Percentiles rank a stretch among this genome's conserved stretches.
These are phyloP conservation scores for Metroxylon sagu DNA, from an alignment of 176 grass and related monocot genomes.

Conservation along the genomic window DNA sequence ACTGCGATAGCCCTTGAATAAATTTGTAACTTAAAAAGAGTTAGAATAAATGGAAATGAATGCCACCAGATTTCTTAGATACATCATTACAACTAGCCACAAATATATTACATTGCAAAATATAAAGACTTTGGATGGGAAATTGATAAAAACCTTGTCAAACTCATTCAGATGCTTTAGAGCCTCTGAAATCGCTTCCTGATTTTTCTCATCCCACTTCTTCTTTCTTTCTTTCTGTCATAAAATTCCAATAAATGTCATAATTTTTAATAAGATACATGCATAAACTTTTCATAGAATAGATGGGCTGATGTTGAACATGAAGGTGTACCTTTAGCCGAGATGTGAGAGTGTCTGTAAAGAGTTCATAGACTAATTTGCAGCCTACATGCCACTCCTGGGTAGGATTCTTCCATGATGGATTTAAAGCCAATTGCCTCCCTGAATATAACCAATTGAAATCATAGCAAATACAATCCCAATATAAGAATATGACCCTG, in stretches of 20 bases:
- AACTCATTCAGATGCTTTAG: constrained; percentile 85
- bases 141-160: constrained; percentile 60
- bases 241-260: background rate
- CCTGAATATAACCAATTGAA: constrained; percentile 40
- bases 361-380: constrained; percentile 94
- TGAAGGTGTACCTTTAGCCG: constrained; percentile 61
- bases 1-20: no score
- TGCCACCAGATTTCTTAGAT: no score
- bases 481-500: no score
- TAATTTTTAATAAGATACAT: no score
- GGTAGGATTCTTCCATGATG: constrained; percentile 95
- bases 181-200: constrained; percentile 86
- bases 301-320: no score
- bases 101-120: no score
- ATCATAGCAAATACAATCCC: background rate
- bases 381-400: constrained; percentile 94
- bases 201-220: constrained; percentile 93
- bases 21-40: no score
- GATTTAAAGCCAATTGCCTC: constrained; percentile 48
- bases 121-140: background rate
- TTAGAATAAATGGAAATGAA: no score
- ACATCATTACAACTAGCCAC: no score
- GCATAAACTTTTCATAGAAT: no score
- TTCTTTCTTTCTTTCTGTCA: constrained; percentile 86
- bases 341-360: constrained; percentile 69